Evolutionary conservation across 345 rosid genomes (phyloP).

Genomic region (Linum usitatissimum): DNA sequence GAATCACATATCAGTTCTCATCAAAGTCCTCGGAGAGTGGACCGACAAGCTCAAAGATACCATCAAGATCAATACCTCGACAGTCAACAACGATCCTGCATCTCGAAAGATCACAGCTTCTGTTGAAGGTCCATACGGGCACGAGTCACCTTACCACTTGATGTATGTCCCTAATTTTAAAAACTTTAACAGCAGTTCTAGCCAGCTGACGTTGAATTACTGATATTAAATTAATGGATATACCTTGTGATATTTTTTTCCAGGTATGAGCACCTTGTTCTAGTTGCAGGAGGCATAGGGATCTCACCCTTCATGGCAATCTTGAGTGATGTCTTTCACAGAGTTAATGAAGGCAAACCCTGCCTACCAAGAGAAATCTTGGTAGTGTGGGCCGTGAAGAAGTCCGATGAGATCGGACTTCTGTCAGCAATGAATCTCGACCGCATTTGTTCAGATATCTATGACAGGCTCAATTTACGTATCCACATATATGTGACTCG

Average conservation of each 20-base stretch:
- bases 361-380: conserved; percentile 59
- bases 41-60: conserved; percentile 50
- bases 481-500: conserved; percentile 56
- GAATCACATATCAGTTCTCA: conserved; percentile 52
- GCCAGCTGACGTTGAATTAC: too few species aligned
- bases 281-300: conserved; percentile 93
- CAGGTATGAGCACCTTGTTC: conserved; percentile 73
- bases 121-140: conserved; percentile 90
- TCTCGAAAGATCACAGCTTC: conserved; percentile 45
- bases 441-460: conserved; percentile 46
- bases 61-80: conserved; percentile 20
- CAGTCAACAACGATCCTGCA: conserved; percentile 16
- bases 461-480: conserved; percentile 46
- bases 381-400: conserved; percentile 76
- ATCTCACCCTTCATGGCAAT: conserved; percentile 84
- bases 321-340: conserved; percentile 65
- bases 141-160: conserved; percentile 69
- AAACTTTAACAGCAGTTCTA: too few species aligned
- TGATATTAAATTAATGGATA: background rate
- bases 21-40: conserved; percentile 80
- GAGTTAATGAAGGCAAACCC: conserved; percentile 46
- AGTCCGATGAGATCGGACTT: conserved; percentile 64
- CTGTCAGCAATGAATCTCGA: conserved; percentile 49
- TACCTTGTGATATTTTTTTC: conserved; percentile 4
- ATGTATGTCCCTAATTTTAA: conserved; percentile 39